phyloP scores from a whole-genome alignment of 306 rosid genomes.

The Herpetospermum pedunculosum region DNA sequence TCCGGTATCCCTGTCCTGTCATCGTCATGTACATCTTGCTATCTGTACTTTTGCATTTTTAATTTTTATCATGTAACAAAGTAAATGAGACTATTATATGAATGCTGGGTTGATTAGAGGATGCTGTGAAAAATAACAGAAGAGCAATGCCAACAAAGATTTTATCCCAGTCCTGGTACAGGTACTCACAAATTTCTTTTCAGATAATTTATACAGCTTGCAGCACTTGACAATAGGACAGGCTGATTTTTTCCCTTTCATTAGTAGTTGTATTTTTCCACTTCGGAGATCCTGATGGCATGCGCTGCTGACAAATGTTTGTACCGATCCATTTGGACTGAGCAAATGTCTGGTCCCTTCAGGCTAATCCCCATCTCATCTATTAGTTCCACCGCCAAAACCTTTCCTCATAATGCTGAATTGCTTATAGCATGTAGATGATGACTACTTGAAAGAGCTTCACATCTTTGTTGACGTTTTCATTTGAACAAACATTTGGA shows the following conservation, averaged over 20 bases:
- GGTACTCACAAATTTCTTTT: conserved; percentile 64
- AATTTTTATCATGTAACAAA: neutral
- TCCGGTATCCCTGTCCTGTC: neutral
- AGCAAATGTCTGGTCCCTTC: neutral
- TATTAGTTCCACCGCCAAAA: neutral
- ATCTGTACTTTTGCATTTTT: neutral
- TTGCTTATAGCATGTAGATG: neutral
- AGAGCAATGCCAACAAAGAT: conserved; percentile 43
- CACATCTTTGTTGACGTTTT: neutral
- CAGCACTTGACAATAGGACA: conserved; percentile 76
- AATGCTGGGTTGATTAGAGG: neutral
- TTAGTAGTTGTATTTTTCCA: neutral
- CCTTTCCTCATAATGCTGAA: neutral
- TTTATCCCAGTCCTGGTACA: conserved; percentile 62
- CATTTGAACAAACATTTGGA: neutral
- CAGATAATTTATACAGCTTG: conserved; percentile 75
- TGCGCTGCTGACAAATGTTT: conserved; percentile 1
- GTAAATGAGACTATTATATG: neutral
- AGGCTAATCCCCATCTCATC: neutral
- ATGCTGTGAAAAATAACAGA: neutral
- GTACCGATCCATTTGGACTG: neutral
- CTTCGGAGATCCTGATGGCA: neutral
- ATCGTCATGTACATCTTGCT: neutral
- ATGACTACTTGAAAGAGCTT: neutral
- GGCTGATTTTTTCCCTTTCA: neutral